phyloP scores from a whole-genome alignment of 1,139 yeast genomes.

The Geotrichum restrictum region DNA sequence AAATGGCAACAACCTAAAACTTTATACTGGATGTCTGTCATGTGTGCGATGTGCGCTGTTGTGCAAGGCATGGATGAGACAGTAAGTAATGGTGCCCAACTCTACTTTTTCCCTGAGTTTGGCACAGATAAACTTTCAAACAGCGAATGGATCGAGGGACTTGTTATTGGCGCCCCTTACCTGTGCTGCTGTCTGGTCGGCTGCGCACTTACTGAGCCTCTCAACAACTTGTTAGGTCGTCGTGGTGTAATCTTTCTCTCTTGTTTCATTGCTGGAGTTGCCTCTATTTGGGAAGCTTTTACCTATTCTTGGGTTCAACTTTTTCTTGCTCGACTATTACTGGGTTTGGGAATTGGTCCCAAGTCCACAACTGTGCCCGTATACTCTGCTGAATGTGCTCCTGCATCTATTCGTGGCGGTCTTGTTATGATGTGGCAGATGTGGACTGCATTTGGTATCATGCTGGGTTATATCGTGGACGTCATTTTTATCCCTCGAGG shows the following conservation, averaged over 20 bases:
- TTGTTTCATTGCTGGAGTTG: constrained; percentile 58
- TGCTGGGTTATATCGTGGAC: constrained; percentile 70
- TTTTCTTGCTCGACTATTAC: constrained; percentile 64
- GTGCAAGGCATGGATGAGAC: constrained; percentile 94
- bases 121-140: constrained; percentile 36
- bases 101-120: constrained; percentile 60
- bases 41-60: constrained; percentile 84
- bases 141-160: constrained; percentile 66
- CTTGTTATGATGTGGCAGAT: constrained; percentile 86
- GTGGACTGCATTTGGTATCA: constrained; percentile 83
- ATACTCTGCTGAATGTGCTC: constrained; percentile 76
- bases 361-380: constrained; percentile 80
- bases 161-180: constrained; percentile 79
- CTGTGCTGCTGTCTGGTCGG: constrained; percentile 66
- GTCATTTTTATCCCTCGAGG: constrained; percentile 54
- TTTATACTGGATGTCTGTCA: constrained; percentile 59
- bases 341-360: constrained; percentile 79
- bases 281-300: constrained; percentile 77
- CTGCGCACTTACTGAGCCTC: constrained; percentile 69
- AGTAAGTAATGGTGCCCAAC: constrained; percentile 77
- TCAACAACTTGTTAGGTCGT: constrained; percentile 63
- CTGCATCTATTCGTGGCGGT: constrained; percentile 72
- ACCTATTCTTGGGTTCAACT: constrained; percentile 71
- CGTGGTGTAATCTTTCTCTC: constrained; percentile 70
- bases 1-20: constrained; percentile 64